These are phyloP conservation scores for Epithele typhae DNA, from an alignment of 768 basidiomycete genomes.

Conservation along the genomic window DNA sequence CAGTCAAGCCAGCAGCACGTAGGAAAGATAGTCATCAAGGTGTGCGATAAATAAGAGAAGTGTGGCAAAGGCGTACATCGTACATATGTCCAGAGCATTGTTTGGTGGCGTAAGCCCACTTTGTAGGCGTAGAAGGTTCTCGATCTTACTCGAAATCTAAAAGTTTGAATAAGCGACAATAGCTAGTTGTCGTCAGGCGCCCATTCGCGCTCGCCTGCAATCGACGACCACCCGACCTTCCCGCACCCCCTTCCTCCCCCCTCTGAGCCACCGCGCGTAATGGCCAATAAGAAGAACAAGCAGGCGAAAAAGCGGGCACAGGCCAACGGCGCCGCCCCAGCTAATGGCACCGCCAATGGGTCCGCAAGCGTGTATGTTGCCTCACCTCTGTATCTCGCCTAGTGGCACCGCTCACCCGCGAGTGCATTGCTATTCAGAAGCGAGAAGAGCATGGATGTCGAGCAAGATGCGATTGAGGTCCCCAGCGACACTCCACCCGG, in stretches of 20 bases:
- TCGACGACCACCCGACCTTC: too few relatives aligned
- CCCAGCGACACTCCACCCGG: background rate
- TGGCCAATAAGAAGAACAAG: constrained; percentile 21
- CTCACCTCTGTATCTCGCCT: background rate
- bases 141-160: too few relatives aligned
- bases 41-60: too few relatives aligned
- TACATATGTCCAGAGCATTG: too few relatives aligned
- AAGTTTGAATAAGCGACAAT: too few relatives aligned
- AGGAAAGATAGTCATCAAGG: constrained; percentile 57
- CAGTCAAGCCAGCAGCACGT: constrained; percentile 52
- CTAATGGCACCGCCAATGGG: constrained; percentile 2
- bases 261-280: background rate
- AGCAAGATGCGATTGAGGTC: constrained; percentile 6
- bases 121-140: too few relatives aligned
- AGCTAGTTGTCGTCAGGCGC: too few relatives aligned
- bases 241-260: too few relatives aligned
- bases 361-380: constrained; percentile 4
- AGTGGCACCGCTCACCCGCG: constrained; percentile 4
- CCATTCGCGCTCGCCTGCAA: too few relatives aligned
- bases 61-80: too few relatives aligned
- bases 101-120: too few relatives aligned
- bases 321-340: constrained; percentile 8
- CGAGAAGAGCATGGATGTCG: constrained; percentile 4
- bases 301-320: constrained; percentile 18
- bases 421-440: background rate